Base-by-base conservation (phyloP, 1,284 basidiomycete species). In the Golubevia sp. region DNA sequence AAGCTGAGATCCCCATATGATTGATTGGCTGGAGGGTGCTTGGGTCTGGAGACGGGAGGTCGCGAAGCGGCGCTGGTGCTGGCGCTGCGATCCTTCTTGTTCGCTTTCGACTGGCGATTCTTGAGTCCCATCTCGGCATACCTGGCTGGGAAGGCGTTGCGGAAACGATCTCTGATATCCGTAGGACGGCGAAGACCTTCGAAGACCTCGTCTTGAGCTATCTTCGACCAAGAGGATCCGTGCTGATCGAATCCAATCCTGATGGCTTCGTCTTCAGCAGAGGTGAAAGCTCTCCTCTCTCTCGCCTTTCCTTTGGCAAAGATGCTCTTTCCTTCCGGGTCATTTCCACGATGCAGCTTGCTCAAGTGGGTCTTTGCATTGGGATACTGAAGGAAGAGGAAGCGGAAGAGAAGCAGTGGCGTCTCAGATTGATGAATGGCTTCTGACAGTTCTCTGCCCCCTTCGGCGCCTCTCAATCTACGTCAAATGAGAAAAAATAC, bases 91-190 rank as follows among this genome's bases (percentile, higher is more conserved):
- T 58, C 48, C 48, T 34, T 25, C 48, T 50, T 20, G 38, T 56
- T n/a, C 25, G 56, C 18, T 34, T 25, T 15, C 56, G 75, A 69
- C 1, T 67, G 65, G 11, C 80, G 70, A 5, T 78, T 73, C 62
- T 81, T 81, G 73, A 78, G 81, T 11, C 80, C 80, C 3, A 79
- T 77, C 13, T 77, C 67, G 44, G 72, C 76, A 62, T 83, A 83
- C 48, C 77, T 69, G 13, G 76, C 74, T 0, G 75, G 79, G 52
- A 80, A 83, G 7, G 79, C 79, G 54, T 83, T 83, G 5, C 80
- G 77, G 56, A 83, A 83, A 18, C 79, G 79, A 63, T 83, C 80
- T 20, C 80, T 71, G 13, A 83, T 63, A 62, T 83, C 80, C 44
- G 80, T 83, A 7, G 80, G 75, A 20, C 73, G 70, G 7, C 80